phyloP scores from a whole-genome alignment of 2,329 filamentous ascomycete genomes.

The Colletotrichum noveboracense region DNA sequence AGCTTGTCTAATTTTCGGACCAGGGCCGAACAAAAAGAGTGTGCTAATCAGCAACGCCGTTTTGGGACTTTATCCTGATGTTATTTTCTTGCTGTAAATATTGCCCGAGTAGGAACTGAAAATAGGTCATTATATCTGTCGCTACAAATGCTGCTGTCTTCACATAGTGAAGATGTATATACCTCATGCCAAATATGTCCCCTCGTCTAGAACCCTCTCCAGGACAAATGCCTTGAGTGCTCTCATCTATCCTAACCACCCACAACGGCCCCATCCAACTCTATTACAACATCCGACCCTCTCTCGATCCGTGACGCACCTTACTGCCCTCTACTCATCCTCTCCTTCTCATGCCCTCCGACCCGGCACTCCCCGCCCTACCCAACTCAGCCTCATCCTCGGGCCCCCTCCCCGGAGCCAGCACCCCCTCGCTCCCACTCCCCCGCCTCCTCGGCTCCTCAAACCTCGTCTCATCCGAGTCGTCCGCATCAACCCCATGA shows the following conservation, averaged over 20 bases:
- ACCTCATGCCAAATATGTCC: background rate
- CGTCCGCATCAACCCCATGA: slow-evolving; percentile 48
- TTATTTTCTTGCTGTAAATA: too few relatives aligned
- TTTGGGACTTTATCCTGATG: too few relatives aligned
- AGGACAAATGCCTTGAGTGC: background rate
- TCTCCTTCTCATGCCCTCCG: background rate
- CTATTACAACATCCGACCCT: background rate
- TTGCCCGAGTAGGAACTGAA: too few relatives aligned
- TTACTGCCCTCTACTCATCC: rapidly evolving
- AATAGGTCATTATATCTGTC: background rate
- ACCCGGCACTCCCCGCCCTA: background rate
- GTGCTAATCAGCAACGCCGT: too few relatives aligned
- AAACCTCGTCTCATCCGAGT: slow-evolving; percentile 6
- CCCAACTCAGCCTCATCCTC: slow-evolving; percentile 41
- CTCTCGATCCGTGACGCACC: rapidly evolving
- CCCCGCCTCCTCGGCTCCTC: slow-evolving; percentile 18
- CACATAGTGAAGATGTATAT: background rate
- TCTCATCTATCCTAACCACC: background rate
- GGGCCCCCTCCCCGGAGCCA: slow-evolving; percentile 35
- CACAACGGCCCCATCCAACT: rapidly evolving
- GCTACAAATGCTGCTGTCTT: background rate
- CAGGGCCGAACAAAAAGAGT: too few relatives aligned
- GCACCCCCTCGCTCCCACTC: slow-evolving; percentile 27
- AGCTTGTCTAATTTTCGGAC: too few relatives aligned
- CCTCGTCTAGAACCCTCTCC: background rate